phyloP scores from a whole-genome alignment of 352 stramenopile genomes.

The Pythium vanterpoolii region DNA sequence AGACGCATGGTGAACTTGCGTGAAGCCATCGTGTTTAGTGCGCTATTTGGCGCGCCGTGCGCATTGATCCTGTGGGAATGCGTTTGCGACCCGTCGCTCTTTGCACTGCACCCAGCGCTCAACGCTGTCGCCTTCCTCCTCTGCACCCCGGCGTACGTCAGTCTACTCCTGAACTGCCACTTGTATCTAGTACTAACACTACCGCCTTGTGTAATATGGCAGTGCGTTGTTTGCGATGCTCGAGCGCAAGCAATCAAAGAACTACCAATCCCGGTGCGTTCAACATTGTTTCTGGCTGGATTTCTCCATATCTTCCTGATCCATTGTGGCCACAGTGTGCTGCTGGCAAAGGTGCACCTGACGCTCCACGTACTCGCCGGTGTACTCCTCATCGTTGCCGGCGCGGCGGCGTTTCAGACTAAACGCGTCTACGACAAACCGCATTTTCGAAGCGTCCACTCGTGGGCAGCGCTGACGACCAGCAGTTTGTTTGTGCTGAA shows the following conservation, averaged over 20 bases:
- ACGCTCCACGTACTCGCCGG: constrained; percentile 39
- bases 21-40: constrained; percentile 27
- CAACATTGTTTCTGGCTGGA: not conserved
- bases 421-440: constrained; percentile 29
- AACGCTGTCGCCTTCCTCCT: constrained; percentile 53
- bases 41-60: constrained; percentile 54
- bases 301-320: not conserved
- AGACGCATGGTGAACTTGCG: constrained; percentile 13
- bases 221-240: constrained; percentile 59
- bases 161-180: not conserved
- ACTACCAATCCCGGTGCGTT: constrained; percentile 38
- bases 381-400: constrained; percentile 36
- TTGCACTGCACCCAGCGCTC: constrained; percentile 49
- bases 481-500: constrained; percentile 59
- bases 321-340: constrained; percentile 28
- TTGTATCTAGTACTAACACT: not conserved
- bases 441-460: constrained; percentile 50
- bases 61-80: constrained; percentile 43
- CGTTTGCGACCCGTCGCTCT: constrained; percentile 38
- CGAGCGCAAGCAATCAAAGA: constrained; percentile 38
- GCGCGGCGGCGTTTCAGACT: constrained; percentile 31
- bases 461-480: constrained; percentile 52
- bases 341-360: constrained; percentile 57
- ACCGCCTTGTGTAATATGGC: not conserved
- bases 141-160: constrained; percentile 43